A percentile compares a stretch with the other conserved stretches of the same genome.
These are phyloP conservation scores for Effrenium voratum DNA, from an alignment of 73 alveolate genomes.

Conservation along the genomic window DNA sequence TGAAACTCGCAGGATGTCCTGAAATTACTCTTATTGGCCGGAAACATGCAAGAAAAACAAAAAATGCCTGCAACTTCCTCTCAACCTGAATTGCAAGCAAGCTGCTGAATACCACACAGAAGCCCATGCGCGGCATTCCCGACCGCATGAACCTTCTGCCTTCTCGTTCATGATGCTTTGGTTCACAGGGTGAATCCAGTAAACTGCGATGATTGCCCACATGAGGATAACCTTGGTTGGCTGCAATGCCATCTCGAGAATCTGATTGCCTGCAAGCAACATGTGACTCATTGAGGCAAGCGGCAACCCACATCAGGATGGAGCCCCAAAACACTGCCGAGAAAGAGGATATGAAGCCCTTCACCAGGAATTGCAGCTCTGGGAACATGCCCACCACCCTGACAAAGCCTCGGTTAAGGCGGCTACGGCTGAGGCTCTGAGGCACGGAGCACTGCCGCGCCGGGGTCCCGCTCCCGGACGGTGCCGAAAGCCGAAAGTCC, in stretches of 20 bases:
- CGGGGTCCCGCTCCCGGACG: neutral
- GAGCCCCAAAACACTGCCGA: constrained; percentile 90
- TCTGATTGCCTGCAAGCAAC: neutral
- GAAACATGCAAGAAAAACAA: neutral
- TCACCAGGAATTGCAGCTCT: constrained; percentile 66
- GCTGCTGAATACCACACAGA: constrained; percentile 3
- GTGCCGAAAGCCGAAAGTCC: neutral
- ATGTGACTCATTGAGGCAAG: neutral
- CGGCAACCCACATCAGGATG: constrained; percentile 61
- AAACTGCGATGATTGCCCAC: constrained; percentile 81
- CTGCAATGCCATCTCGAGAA: neutral
- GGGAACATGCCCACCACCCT: constrained; percentile 89
- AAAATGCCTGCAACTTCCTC: too few relatives aligned
- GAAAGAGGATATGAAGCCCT: constrained; percentile 85
- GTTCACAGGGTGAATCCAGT: constrained; percentile 33
- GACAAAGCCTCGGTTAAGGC: constrained; percentile 43
- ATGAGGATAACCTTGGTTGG: constrained; percentile 58
- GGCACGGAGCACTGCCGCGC: neutral
- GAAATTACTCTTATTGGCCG: too few relatives aligned
- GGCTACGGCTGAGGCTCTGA: neutral
- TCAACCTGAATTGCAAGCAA: neutral
- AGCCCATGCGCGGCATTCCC: neutral
- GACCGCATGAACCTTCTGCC: neutral
- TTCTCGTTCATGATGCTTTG: neutral
- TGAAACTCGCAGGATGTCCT: too few relatives aligned